Conservation (phyloP, 2,329 filamentous ascomycete species). For the Bipolaris victoriae region DNA sequence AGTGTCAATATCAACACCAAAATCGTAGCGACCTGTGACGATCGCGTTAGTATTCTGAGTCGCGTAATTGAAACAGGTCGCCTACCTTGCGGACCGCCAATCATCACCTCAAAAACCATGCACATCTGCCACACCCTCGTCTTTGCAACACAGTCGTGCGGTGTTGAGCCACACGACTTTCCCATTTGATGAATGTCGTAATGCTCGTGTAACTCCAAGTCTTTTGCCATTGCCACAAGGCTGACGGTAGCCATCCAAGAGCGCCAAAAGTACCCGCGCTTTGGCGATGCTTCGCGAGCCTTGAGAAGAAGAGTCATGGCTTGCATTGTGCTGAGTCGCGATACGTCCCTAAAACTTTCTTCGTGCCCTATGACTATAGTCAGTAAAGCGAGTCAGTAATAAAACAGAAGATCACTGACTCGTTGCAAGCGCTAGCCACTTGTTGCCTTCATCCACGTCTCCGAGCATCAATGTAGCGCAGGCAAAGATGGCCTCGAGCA, state of each 20-base stretch:
- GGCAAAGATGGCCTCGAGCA: conserved; percentile 90
- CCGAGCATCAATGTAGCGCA: conserved; percentile 84
- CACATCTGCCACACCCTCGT: conserved; percentile 90
- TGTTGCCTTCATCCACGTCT: conserved; percentile 81
- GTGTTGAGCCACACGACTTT: conserved; percentile 69
- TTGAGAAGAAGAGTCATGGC: conserved; percentile 87
- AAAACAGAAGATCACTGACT: conserved; percentile 62
- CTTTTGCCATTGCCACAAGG: conserved; percentile 90
- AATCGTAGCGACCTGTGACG: conserved; percentile 68
- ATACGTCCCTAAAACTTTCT: conserved; percentile 91
- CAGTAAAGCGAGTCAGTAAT: conserved; percentile 15
- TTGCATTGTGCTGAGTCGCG: conserved; percentile 88
- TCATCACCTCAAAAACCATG: conserved; percentile 86
- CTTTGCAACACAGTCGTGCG: conserved; percentile 80
- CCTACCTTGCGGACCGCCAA: conserved; percentile 88
- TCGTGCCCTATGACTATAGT: conserved; percentile 70
- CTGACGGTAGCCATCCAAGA: conserved; percentile 97
- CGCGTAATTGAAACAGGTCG: neutral
- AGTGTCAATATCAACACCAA: conserved; percentile 74
- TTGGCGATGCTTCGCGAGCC: conserved; percentile 87
- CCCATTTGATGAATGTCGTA: conserved; percentile 77
- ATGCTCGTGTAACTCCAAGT: conserved; percentile 88
- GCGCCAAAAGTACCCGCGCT: conserved; percentile 92
- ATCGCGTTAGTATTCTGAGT: conserved; percentile 12
- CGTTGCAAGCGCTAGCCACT: conserved; percentile 90